Evolutionary conservation across 177 flowering plant genomes (phyloP), one percentile per base, ranked within the genome.

Genomic region (Telopea speciosissima): DNA sequence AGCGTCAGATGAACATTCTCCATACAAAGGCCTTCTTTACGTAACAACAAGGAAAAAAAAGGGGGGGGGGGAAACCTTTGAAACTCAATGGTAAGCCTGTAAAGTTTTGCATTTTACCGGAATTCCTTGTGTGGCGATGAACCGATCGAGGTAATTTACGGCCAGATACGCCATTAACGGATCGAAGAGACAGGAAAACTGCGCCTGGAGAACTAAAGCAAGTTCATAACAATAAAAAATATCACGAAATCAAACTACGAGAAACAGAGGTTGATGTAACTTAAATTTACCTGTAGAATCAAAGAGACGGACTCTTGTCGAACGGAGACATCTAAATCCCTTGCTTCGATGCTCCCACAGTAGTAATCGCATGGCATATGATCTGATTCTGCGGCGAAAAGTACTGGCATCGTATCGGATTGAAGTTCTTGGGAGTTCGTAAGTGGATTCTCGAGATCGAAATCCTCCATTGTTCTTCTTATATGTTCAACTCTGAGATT

Each of bases 141-240:
- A 87, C 25, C 96, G 91, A 72, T 90, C 91, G 42, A 88, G 76
- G 75, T 90, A 90, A 75, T 85, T 90, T 45, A 87, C 71, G 21
- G 96, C 87, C 3, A 90, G 84, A 75, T 77, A 77, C 13, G 76
- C 44, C 8, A 75, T 24, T 31, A 65, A 67, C 52, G 76, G 86
- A 68, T 87, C 88, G 45, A 79, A 70, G 49, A 70, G 73, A 79
- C 75, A 68, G 16, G 74, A 79, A 40, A 78, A 61, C 83, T 83
- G 84, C 56, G 65, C 74, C 82, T 73, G 73, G 21, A 8, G 54
- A 31, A 19, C 56, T 11, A 68, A 70, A 54, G 19, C 61, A 58
- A n/a, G 7, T 58, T 58, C 61, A 58, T 21, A 19, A 40, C 22
- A 9, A 52, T 11, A 63, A 70, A 64, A 17, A 25, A 49, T 16